Conservation (phyloP, 768 basidiomycete species). For the Termitomyces sp. region DNA sequence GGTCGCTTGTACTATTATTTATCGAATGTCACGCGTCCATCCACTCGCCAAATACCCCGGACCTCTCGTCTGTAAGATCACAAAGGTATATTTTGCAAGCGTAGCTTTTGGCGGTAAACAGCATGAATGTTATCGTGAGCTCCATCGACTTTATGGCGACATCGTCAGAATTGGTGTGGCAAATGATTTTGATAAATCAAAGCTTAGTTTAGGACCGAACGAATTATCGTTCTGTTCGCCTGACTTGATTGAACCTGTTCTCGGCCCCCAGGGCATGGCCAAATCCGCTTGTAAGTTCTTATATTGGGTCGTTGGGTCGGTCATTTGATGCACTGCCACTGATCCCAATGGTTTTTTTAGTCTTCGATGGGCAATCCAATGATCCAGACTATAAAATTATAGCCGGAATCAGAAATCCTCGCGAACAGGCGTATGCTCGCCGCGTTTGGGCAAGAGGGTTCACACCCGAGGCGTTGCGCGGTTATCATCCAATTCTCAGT, state of each 20-base stretch:
- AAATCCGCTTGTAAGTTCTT: slow-evolving; percentile 23
- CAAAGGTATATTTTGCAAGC: slow-evolving; percentile 28
- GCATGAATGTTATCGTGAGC: too few species aligned
- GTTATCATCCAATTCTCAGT: slow-evolving; percentile 15
- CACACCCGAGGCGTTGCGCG: slow-evolving; percentile 24
- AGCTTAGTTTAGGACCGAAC: slow-evolving; percentile 45
- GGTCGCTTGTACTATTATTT: too few species aligned
- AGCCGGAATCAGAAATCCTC: slow-evolving; percentile 23
- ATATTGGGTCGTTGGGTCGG: too few species aligned
- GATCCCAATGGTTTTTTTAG: slow-evolving; percentile 12
- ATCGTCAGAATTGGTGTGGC: slow-evolving; percentile 46
- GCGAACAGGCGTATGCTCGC: slow-evolving; percentile 28
- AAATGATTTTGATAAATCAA: background rate
- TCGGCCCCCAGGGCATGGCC: slow-evolving; percentile 33
- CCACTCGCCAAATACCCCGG: slow-evolving; percentile 1
- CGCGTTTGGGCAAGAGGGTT: slow-evolving; percentile 36
- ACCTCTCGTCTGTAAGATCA: background rate
- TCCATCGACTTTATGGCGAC: slow-evolving; percentile 47
- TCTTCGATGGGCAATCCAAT: slow-evolving; percentile 25
- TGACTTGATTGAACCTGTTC: slow-evolving; percentile 22
- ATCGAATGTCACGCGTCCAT: slow-evolving; percentile 31
- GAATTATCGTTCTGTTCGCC: slow-evolving; percentile 35
- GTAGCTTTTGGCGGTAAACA: too few species aligned
- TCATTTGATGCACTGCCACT: too few species aligned
- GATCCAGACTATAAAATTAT: slow-evolving; percentile 14